Base-by-base conservation (phyloP, 208 protist species). In the Trypanosoma boissoni region DNA sequence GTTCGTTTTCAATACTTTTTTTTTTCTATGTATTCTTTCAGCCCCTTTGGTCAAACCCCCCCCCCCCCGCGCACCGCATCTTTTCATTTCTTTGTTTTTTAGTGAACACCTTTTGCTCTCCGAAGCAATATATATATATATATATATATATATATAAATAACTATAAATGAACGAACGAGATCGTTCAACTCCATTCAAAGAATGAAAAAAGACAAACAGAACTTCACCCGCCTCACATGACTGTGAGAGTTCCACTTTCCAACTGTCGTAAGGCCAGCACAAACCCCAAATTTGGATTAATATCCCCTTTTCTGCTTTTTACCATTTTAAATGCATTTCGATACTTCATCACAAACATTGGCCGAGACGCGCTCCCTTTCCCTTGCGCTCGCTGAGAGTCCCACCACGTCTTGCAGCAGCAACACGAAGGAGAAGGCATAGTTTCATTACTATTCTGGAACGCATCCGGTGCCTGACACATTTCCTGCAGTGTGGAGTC, bases 231-330 rank as follows among this genome's bases (percentile, higher is more conserved):
- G 29, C 14, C 23, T 27, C 29, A 51, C 31, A 41, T 23, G 48
- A 64, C 21, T 24, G 34, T 24, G 6, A 16, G 31, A 3, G 9
- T 14, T 10, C 63, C 62, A 26, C 42, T 41, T 9, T 68, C 73
- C n/a, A 93, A 61, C 39, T 80, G 70, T 24, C 75, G 76, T 31
- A 95, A 56, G 0, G 80, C 78, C 2, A 92, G 46, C 8, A 84
- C 70, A 69, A 95, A 95, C 0, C 86, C 88, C 68, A 93, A 78
- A 65, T 95, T 95, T 9, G 88, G 88, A 58, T 84, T 91, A 10
- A 96, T 74, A 51, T 91, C 71, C 9, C 64, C 26, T 56, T 92
- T 88, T 21, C 57, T 26, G 27, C 48, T 44, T 57, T 92, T 89
- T 5, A 94, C 50, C 31, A 66, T 64, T 20, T 89, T 57, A 49